Base-by-base conservation (phyloP, 495 filamentous ascomycete species). In the Neurospora sp. region DNA sequence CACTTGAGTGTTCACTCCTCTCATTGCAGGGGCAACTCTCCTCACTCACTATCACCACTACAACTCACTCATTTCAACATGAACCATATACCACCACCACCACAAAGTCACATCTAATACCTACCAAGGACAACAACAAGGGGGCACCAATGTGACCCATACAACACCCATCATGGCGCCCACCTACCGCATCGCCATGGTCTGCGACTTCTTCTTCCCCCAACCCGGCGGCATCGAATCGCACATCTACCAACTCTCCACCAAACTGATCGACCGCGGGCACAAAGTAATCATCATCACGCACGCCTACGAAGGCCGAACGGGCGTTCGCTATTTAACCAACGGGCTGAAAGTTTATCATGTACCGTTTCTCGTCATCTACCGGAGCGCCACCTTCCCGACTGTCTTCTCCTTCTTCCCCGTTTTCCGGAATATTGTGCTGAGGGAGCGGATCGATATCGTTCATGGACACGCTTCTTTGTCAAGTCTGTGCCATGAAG, bases 371-470 rank as follows among this genome's bases (percentile, higher is more conserved):
- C 88, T 96, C 77, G 90, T 98, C 77, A 94, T 98, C 71, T 97
- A 98, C 81, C 93, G 96, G 69, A 93, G 94, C 74, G 88, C 93
- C 20, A 97, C 94, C n/a, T 93, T 99, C 76, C 96, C 96, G 0
- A 98, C 96, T 16, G 94, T 99, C 75, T 98, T 98, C 83, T 97
- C 94, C 11, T 98, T 97, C 84, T 98, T 99, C 74, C 96, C 96
- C 18, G 90, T 97, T 14, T 97, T 99, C 76, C 91, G 96, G 46
- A 97, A 98, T 75, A 98, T 99, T 77, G 86, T 97, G 37, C 89
- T 99, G 73, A 90, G 96, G 39, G 96, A 99, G 80, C 86, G 90
- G 70, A 98, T 99, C 74, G 91, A 98, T 76, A 99, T 98, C 75
- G 96, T 99, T 1, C 96, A 99, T 82, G 96, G 96, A 39, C 96